These are phyloP conservation scores for Colletotrichum cereale DNA, from an alignment of 2,329 filamentous ascomycete species.

Conservation along the genomic window DNA sequence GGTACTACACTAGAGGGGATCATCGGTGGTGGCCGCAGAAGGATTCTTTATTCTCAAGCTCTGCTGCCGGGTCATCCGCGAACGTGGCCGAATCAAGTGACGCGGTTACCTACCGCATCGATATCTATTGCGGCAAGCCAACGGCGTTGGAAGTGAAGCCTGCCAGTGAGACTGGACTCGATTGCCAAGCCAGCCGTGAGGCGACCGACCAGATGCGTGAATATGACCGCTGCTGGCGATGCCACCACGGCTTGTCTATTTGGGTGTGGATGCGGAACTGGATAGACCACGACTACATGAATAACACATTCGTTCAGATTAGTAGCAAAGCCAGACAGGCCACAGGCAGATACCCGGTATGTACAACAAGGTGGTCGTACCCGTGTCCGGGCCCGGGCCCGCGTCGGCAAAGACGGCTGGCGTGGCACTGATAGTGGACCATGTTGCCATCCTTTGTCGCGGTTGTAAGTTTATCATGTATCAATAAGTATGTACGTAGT, in stretches of 20 bases:
- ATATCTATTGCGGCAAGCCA: neutral
- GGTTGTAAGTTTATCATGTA: neutral
- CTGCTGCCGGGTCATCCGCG: conserved; percentile 8
- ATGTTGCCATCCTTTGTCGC: neutral
- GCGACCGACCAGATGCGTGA: neutral
- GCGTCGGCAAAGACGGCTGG: conserved; percentile 26
- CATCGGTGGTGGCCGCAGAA: neutral
- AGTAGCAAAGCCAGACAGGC: neutral
- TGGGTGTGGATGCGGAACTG: neutral
- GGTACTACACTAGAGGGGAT: neutral
- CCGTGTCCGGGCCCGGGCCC: conserved; percentile 1
- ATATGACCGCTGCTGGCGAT: neutral
- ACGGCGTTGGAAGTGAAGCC: neutral
- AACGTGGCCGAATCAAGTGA: neutral
- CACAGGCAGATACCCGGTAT: neutral
- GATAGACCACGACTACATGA: neutral
- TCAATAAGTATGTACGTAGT: too few relatives aligned
- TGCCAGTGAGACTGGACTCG: neutral
- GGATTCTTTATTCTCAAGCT: neutral
- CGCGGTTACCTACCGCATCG: conserved; percentile 9
- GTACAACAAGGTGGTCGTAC: neutral
- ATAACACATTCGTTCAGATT: neutral
- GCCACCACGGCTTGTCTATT: neutral
- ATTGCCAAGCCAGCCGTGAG: conserved; percentile 1
- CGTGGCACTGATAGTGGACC: conserved; percentile 21